Conservation (phyloP, 495 filamentous ascomycete genomes). For the Penicillium chermesinum region DNA sequence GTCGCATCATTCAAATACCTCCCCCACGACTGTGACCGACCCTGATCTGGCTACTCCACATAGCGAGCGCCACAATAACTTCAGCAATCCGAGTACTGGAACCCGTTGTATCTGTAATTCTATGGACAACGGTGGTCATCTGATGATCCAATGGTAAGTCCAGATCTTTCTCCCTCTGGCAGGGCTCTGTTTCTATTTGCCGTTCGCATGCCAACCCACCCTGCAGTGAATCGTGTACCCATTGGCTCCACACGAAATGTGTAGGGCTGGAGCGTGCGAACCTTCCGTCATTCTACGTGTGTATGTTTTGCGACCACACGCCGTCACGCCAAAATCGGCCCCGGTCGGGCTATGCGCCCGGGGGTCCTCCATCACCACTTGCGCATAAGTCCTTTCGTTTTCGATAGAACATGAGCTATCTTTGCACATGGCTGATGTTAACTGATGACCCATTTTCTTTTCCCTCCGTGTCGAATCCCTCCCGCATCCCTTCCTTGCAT, state of each 20-base stretch:
- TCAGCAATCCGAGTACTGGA: constrained; percentile 48
- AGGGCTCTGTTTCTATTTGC: not conserved
- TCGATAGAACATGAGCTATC: constrained; percentile 20
- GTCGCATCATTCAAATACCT: constrained; percentile 42
- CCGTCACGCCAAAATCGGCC: constrained; percentile 61
- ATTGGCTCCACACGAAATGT: constrained; percentile 79
- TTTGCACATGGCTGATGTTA: constrained; percentile 13
- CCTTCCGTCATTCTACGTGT: constrained; percentile 72
- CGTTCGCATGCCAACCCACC: constrained; percentile 10
- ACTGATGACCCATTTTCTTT: constrained; percentile 21
- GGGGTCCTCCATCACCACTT: constrained; percentile 52
- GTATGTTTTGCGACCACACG: constrained; percentile 72
- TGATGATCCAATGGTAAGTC: constrained; percentile 85
- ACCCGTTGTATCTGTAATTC: constrained; percentile 73
- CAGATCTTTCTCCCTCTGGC: no score
- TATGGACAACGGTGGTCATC: constrained; percentile 57
- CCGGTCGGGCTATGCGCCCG: constrained; percentile 48
- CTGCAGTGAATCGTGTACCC: constrained; percentile 73
- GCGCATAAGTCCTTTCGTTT: constrained; percentile 62
- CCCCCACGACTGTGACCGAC: constrained; percentile 65
- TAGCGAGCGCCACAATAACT: constrained; percentile 52
- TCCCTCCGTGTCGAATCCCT: constrained; percentile 11
- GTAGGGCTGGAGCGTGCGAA: constrained; percentile 61
- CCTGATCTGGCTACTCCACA: constrained; percentile 62
- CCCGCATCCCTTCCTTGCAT: constrained; percentile 15